Conservation (phyloP, 140 eudicot species). For the Oenanthe javanica region DNA sequence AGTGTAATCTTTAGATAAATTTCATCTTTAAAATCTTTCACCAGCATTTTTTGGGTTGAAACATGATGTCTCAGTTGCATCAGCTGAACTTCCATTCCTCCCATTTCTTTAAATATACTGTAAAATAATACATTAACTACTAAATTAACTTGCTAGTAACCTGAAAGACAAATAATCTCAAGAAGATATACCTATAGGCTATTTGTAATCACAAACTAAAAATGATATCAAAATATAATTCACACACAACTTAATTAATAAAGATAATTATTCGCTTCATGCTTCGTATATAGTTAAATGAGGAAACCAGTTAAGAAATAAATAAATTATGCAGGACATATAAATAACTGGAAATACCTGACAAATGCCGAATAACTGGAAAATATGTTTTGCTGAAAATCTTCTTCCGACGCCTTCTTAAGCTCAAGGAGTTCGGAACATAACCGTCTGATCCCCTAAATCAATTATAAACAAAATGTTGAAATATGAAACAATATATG, state of each 20-base stretch:
- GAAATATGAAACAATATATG: background rate
- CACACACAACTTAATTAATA: background rate
- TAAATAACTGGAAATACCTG: slow-evolving; percentile 23
- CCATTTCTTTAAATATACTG: slow-evolving; percentile 57
- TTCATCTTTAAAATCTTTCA: slow-evolving; percentile 28
- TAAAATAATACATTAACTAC: background rate
- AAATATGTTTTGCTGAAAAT: slow-evolving; percentile 55
- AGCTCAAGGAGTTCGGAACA: slow-evolving; percentile 73
- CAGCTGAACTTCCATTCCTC: slow-evolving; percentile 48
- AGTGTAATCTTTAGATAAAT: slow-evolving; percentile 19
- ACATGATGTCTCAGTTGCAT: slow-evolving; percentile 47
- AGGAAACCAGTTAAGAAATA: background rate
- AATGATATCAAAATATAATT: too few relatives aligned
- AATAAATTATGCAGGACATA: background rate
- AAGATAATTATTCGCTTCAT: background rate
- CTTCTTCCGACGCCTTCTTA: slow-evolving; percentile 61
- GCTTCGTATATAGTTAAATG: background rate
- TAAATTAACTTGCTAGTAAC: background rate
- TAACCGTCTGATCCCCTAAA: slow-evolving; percentile 61
- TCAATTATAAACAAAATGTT: background rate
- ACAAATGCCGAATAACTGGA: slow-evolving; percentile 54
- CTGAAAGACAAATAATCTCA: background rate
- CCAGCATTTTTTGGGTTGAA: slow-evolving; percentile 44
- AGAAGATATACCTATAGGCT: too few relatives aligned
- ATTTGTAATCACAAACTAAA: too few relatives aligned